These are phyloP conservation scores for Alternaria brassicae DNA, from an alignment of 2,329 filamentous ascomycete genomes.

Conservation along the genomic window DNA sequence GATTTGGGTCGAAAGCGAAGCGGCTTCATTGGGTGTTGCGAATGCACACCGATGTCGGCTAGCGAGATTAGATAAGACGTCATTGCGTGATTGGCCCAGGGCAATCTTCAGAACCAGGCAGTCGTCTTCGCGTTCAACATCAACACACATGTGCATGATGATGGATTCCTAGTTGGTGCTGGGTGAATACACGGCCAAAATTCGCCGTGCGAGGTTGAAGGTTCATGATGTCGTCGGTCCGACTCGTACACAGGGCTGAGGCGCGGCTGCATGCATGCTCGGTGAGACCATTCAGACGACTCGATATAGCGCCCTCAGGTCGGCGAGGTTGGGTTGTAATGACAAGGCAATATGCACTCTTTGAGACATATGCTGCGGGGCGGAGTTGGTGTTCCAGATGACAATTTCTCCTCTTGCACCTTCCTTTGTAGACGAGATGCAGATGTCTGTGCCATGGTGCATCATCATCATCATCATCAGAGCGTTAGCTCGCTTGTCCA, in stretches of 20 bases:
- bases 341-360: slow-evolving; percentile 6
- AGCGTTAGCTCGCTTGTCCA: slow-evolving; percentile 5
- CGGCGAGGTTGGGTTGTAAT: slow-evolving; percentile 11
- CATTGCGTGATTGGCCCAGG: background rate
- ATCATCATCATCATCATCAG: slow-evolving; percentile 1
- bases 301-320: slow-evolving; percentile 19
- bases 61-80: slow-evolving; percentile 7
- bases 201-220: slow-evolving; percentile 4
- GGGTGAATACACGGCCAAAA: background rate
- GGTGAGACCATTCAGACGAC: slow-evolving; percentile 21
- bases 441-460: slow-evolving; percentile 12
- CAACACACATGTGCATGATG: background rate
- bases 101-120: background rate
- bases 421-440: slow-evolving; percentile 17
- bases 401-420: slow-evolving; percentile 8
- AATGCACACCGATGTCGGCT: background rate
- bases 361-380: slow-evolving; percentile 11
- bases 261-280: slow-evolving; percentile 7
- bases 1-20: slow-evolving; percentile 7
- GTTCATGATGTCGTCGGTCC: slow-evolving; percentile 1
- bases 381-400: slow-evolving; percentile 10
- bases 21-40: slow-evolving; percentile 5
- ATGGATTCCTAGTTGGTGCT: background rate
- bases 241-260: slow-evolving; percentile 7
- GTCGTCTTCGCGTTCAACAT: background rate